These are phyloP conservation scores for Pigoraptor vietnamica DNA, from an alignment of 78 protist genomes.

Conservation along the genomic window DNA sequence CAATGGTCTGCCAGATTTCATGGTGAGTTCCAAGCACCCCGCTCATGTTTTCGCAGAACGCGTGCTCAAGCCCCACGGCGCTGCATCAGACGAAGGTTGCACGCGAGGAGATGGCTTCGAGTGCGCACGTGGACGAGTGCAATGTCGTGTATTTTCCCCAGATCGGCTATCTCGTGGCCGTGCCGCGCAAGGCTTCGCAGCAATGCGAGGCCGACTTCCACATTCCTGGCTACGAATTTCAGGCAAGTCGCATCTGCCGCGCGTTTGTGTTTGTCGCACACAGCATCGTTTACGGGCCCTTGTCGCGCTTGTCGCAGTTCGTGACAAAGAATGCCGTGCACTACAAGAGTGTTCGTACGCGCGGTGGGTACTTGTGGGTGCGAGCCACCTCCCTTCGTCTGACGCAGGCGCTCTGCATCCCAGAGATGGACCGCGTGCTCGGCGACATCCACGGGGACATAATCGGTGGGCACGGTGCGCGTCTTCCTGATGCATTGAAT, in stretches of 20 bases:
- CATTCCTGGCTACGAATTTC: neutral
- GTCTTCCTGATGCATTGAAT: no score
- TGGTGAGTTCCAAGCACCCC: neutral
- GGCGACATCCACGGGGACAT: slow-evolving; percentile 25
- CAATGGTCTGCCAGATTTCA: neutral
- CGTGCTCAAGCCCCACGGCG: neutral
- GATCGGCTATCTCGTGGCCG: slow-evolving; percentile 38
- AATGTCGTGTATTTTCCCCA: slow-evolving; percentile 37
- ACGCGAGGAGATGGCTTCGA: neutral
- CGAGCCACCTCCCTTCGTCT: no score
- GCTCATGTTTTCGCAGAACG: neutral
- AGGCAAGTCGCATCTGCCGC: no score
- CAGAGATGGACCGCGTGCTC: slow-evolving; percentile 10
- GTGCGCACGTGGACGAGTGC: neutral
- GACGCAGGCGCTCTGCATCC: neutral
- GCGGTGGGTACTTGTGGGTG: no score
- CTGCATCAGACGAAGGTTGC: neutral
- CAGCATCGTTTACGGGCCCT: no score
- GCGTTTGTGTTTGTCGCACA: no score
- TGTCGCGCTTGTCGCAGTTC: no score
- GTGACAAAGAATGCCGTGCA: neutral
- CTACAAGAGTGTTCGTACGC: slow-evolving; percentile 10
- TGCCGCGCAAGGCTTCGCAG: neutral
- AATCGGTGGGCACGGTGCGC: neutral
- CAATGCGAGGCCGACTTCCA: neutral